A percentile compares a stretch with the other conserved stretches of the same genome.
Conservation (phyloP, 768 basidiomycete genomes). For the Panus rudis region DNA sequence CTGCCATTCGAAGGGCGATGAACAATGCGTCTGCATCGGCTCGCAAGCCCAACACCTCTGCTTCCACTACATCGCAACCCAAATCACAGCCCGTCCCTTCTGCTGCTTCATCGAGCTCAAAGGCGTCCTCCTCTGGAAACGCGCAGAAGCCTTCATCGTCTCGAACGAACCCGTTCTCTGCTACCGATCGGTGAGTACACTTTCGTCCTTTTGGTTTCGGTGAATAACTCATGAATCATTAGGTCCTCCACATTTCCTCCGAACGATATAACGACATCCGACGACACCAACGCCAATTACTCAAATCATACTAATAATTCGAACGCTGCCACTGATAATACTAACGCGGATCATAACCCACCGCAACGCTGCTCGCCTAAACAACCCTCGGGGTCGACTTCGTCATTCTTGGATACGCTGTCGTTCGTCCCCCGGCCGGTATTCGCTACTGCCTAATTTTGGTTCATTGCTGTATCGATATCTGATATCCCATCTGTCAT, state of each 20-base stretch:
- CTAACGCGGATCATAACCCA: slow-evolving; percentile 16
- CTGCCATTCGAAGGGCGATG: slow-evolving; percentile 32
- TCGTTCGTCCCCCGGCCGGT: slow-evolving; percentile 64
- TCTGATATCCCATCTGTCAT: slow-evolving; percentile 13
- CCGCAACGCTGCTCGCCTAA: slow-evolving; percentile 20
- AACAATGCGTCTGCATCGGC: too few species aligned
- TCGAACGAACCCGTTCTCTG: slow-evolving; percentile 32
- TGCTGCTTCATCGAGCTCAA: slow-evolving; percentile 10
- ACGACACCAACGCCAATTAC: slow-evolving; percentile 10
- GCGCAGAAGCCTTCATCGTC: slow-evolving; percentile 10
- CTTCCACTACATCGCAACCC: slow-evolving; percentile 25
- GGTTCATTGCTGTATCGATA: slow-evolving; percentile 20
- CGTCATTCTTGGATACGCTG: slow-evolving; percentile 24
- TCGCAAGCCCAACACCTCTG: slow-evolving; percentile 31
- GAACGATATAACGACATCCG: slow-evolving; percentile 13
- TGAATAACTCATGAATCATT: slow-evolving; percentile 53
- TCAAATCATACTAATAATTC: too few species aligned
- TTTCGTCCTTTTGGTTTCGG: slow-evolving; percentile 18
- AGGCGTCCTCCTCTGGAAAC: slow-evolving; percentile 12
- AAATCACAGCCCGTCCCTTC: slow-evolving; percentile 30
- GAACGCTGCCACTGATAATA: slow-evolving; percentile 18
- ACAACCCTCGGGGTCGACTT: slow-evolving; percentile 26
- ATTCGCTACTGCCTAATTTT: slow-evolving; percentile 55
- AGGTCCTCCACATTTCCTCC: slow-evolving; percentile 33
- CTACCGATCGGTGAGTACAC: slow-evolving; percentile 57